These are phyloP conservation scores for Ophiocordyceps camponoti-floridani DNA, from an alignment of 2,329 filamentous ascomycete genomes.

Conservation along the genomic window DNA sequence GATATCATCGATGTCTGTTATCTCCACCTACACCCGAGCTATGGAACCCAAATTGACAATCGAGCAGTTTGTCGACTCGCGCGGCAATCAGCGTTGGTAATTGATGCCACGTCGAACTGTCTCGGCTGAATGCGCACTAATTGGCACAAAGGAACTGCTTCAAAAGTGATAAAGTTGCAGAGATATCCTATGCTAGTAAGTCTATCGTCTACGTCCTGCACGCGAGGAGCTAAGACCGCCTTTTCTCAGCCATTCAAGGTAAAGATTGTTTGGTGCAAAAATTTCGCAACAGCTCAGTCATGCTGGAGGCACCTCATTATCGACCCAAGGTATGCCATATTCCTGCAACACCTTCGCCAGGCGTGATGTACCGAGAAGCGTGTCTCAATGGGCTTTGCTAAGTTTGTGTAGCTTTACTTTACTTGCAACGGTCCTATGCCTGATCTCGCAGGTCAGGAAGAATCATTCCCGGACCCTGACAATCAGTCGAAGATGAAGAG, in stretches of 20 bases:
- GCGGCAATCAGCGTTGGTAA: slow-evolving; percentile 54
- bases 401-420: slow-evolving; percentile 28
- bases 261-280: slow-evolving; percentile 83
- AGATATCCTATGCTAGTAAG: slow-evolving; percentile 89
- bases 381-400: not conserved
- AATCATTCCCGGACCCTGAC: slow-evolving; percentile 60
- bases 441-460: slow-evolving; percentile 48
- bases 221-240: slow-evolving; percentile 8
- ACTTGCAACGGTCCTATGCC: slow-evolving; percentile 28
- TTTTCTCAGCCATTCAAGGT: slow-evolving; percentile 66
- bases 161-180: slow-evolving; percentile 68
- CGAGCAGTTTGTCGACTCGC: slow-evolving; percentile 48
- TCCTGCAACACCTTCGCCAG: not conserved
- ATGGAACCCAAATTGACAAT: slow-evolving; percentile 12
- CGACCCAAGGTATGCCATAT: slow-evolving; percentile 52
- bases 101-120: slow-evolving; percentile 2
- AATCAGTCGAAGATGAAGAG: slow-evolving; percentile 78
- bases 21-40: no score
- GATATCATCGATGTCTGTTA: slow-evolving; percentile 47
- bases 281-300: slow-evolving; percentile 91
- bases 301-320: slow-evolving; percentile 68
- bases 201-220: not conserved
- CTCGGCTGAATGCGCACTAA: not conserved
- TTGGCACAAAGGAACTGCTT: slow-evolving; percentile 48
- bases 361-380: not conserved